Conservation (phyloP, 192 early-diverging fungal genomes). For the Umbelopsis vinacea region DNA sequence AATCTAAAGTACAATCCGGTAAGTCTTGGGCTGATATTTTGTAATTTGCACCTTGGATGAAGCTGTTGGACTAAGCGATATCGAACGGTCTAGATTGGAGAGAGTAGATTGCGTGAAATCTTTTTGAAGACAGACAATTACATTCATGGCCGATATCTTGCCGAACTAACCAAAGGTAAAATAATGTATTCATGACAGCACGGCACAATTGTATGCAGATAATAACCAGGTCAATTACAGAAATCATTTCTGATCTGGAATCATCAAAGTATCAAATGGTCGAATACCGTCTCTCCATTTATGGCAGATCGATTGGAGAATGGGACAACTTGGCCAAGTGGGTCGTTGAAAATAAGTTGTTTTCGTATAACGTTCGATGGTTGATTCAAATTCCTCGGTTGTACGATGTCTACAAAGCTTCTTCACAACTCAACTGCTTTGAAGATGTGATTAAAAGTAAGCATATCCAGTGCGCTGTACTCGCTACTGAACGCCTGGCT, state of each 20-base stretch:
- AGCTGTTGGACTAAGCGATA: neutral
- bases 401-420: conserved; percentile 81
- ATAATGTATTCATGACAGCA: neutral
- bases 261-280: conserved; percentile 91
- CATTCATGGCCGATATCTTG: conserved; percentile 80
- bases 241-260: conserved; percentile 85
- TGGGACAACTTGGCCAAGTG: conserved; percentile 92
- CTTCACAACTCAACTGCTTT: conserved; percentile 65
- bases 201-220: neutral
- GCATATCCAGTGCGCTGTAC: conserved; percentile 15
- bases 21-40: neutral
- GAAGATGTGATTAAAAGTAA: conserved; percentile 72
- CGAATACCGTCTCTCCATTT: conserved; percentile 90
- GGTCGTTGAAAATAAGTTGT: conserved; percentile 86
- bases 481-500: neutral
- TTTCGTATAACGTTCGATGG: conserved; percentile 89
- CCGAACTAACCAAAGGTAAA: conserved; percentile 81
- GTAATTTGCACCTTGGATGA: neutral
- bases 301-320: conserved; percentile 77
- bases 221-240: conserved; percentile 35
- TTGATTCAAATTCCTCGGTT: conserved; percentile 87
- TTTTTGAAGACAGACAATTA: conserved; percentile 93
- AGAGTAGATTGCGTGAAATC: conserved; percentile 88
- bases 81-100: conserved; percentile 59
- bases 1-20: conserved; percentile 91